phyloP scores from a whole-genome alignment of 1,139 yeast species.

The Debaryomyces fabryi region DNA sequence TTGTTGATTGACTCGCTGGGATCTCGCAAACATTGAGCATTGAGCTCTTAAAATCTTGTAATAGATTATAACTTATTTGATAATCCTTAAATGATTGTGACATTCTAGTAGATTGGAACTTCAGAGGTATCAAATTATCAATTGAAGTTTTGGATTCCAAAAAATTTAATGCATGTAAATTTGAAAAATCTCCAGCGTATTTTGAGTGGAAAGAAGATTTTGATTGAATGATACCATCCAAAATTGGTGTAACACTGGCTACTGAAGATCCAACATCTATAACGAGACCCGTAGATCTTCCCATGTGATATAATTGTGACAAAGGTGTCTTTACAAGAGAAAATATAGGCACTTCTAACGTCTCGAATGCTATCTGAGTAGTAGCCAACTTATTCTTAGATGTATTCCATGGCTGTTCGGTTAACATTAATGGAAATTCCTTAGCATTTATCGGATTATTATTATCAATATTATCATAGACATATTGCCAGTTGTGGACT shows the following conservation, averaged over 20 bases:
- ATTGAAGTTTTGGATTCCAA: conserved; percentile 33
- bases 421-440: conserved; percentile 65
- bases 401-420: conserved; percentile 67
- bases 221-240: conserved; percentile 67
- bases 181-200: conserved; percentile 72
- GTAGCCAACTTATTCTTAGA: conserved; percentile 53
- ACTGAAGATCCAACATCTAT: conserved; percentile 68
- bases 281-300: conserved; percentile 67
- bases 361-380: conserved; percentile 66
- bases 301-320: conserved; percentile 69
- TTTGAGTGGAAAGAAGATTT: conserved; percentile 63
- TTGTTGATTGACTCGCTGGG: conserved; percentile 19
- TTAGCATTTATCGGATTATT: conserved; percentile 44
- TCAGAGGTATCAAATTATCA: conserved; percentile 33
- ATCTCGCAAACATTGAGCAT: conserved; percentile 36
- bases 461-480: conserved; percentile 53
- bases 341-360: conserved; percentile 64
- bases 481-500: conserved; percentile 60
- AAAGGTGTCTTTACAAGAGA: conserved; percentile 71
- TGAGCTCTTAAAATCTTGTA: conserved; percentile 53
- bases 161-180: conserved; percentile 52
- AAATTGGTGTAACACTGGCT: conserved; percentile 66
- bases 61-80: conserved; percentile 42
- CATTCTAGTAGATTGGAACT: conserved; percentile 20
- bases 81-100: conserved; percentile 53